These are phyloP conservation scores for Byssothecium circinans DNA, from an alignment of 2,329 filamentous ascomycete genomes.

Conservation along the genomic window DNA sequence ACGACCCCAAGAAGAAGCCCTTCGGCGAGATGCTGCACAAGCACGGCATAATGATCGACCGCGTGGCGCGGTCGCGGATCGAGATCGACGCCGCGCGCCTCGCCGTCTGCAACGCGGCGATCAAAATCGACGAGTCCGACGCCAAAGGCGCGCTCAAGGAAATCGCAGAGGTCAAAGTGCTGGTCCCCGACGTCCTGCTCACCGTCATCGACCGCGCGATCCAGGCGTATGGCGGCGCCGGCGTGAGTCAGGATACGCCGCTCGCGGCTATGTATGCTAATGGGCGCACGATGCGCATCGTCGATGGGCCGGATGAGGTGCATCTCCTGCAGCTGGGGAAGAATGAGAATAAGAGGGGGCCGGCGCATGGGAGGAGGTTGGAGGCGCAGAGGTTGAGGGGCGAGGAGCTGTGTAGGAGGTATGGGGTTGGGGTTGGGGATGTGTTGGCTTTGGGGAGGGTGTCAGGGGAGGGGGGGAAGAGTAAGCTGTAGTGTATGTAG, in stretches of 20 bases:
- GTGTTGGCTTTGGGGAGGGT: slow-evolving; percentile 46
- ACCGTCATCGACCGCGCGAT: slow-evolving; percentile 92
- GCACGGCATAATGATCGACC: slow-evolving; percentile 93
- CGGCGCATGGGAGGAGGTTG: slow-evolving; percentile 63
- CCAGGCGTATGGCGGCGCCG: slow-evolving; percentile 87
- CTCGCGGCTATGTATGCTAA: slow-evolving; percentile 75
- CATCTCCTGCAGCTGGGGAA: slow-evolving; percentile 73
- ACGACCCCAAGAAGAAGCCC: slow-evolving; percentile 85
- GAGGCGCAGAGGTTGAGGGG: slow-evolving; percentile 66
- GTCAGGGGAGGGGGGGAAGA: slow-evolving; percentile 39
- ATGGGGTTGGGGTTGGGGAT: slow-evolving; percentile 51
- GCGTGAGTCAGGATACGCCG: slow-evolving; percentile 92
- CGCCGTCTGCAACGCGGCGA: slow-evolving; percentile 88
- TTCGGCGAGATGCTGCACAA: slow-evolving; percentile 86
- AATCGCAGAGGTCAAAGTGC: slow-evolving; percentile 93
- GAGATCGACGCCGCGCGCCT: slow-evolving; percentile 93
- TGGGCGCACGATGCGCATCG: slow-evolving; percentile 79
- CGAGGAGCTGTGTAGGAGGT: slow-evolving; percentile 65
- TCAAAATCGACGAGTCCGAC: slow-evolving; percentile 87
- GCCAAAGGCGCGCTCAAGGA: slow-evolving; percentile 89
- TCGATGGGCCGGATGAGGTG: slow-evolving; percentile 96
- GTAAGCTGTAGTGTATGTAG: slow-evolving; percentile 50
- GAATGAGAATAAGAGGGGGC: slow-evolving; percentile 75
- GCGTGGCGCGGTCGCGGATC: slow-evolving; percentile 87
- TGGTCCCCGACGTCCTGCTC: slow-evolving; percentile 79